phyloP scores from a whole-genome alignment of 345 rosid species.

The Eucalyptus sp. region DNA sequence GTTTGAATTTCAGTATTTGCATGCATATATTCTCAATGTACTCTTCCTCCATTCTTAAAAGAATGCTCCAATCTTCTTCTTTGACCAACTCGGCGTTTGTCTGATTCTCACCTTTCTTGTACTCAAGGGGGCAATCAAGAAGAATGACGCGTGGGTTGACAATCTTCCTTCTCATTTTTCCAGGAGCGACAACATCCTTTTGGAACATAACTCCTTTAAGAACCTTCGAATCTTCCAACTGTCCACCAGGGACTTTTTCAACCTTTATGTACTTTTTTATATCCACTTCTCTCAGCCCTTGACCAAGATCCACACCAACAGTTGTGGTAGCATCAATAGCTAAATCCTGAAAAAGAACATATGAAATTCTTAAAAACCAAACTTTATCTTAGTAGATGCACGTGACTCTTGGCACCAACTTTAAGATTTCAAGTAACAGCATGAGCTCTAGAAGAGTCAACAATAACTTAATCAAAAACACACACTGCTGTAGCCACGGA shows the following conservation, averaged over 20 bases:
- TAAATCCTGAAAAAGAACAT: conserved; percentile 52
- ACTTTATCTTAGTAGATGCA: not conserved
- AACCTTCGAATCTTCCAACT: conserved; percentile 82
- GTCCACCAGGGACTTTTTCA: conserved; percentile 97
- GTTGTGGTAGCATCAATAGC: conserved; percentile 87
- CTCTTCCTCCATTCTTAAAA: conserved; percentile 90
- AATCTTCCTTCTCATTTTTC: conserved; percentile 94
- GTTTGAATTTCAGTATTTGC: conserved; percentile 84
- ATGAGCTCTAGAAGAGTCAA: not conserved
- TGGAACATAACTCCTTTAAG: conserved; percentile 94
- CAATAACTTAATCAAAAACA: not conserved
- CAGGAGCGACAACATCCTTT: conserved; percentile 93
- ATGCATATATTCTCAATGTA: conserved; percentile 69
- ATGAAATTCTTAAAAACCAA: not conserved
- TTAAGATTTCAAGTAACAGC: not conserved
- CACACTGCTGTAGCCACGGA: not conserved
- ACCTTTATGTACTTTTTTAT: conserved; percentile 86
- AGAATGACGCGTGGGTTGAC: conserved; percentile 75
- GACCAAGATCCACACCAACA: conserved; percentile 90
- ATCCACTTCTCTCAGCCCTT: conserved; percentile 93
- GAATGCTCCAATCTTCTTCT: conserved; percentile 90
- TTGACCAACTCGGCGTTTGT: conserved; percentile 86
- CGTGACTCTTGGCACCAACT: not conserved
- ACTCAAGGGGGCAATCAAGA: conserved; percentile 92
- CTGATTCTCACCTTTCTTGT: conserved; percentile 98